phyloP scores from a whole-genome alignment of 2,329 filamentous ascomycete species.

The Diplodia sapinea region DNA sequence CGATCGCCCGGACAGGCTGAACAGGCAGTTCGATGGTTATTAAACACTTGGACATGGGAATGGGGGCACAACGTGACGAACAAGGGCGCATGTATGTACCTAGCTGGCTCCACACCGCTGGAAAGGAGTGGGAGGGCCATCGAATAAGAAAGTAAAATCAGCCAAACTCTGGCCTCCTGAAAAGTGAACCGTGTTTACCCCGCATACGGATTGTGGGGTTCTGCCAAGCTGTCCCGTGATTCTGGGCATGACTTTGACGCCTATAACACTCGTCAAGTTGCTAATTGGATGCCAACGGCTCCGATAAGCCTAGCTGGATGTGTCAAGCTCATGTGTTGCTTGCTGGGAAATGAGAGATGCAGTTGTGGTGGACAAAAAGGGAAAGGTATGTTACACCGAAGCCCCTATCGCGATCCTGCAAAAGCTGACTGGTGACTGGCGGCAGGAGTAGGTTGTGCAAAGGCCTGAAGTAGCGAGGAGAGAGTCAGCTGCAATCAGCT shows the following conservation, averaged over 20 bases:
- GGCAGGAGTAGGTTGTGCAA: too few species aligned
- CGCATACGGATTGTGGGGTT: neutral
- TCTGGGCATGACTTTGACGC: neutral
- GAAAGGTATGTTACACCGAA: neutral
- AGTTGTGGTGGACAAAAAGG: neutral
- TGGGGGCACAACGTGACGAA: neutral
- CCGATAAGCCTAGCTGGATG: neutral
- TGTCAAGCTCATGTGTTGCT: neutral
- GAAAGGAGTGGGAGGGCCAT: neutral
- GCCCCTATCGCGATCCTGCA: neutral
- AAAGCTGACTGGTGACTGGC: neutral
- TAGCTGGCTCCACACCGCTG: neutral
- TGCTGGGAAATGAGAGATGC: neutral
- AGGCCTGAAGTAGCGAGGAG: too few species aligned
- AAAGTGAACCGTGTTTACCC: neutral
- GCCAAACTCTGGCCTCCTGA: neutral
- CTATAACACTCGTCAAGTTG: neutral
- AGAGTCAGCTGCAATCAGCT: neutral
- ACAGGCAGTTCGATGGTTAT: slow-evolving; percentile 36
- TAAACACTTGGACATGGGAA: slow-evolving; percentile 12
- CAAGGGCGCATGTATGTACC: slow-evolving; percentile 6
- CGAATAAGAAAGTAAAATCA: slow-evolving; percentile 12
- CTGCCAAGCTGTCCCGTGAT: neutral
- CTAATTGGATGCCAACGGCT: neutral
- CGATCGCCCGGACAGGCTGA: slow-evolving; percentile 35